phyloP scores from a whole-genome alignment of 306 rosid species.

The barrel medic (Medicago truncatula) region DNA sequence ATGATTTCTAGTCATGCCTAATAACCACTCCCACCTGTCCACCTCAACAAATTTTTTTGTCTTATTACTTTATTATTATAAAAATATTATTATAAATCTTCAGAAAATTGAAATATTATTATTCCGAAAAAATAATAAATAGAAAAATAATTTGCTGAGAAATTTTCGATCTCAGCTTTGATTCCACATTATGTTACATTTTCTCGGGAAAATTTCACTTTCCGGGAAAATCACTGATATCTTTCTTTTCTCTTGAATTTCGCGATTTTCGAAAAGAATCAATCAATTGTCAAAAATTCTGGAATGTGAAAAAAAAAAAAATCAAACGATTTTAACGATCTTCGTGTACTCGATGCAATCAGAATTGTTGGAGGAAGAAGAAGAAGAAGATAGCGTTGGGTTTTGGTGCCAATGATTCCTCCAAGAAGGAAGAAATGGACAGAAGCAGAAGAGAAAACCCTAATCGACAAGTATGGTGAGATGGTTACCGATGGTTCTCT shows the following conservation, averaged over 20 bases:
- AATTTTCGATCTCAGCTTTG: background rate
- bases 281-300: constrained; percentile 14
- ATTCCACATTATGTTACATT: background rate
- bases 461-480: constrained; percentile 85
- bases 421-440: constrained; percentile 98
- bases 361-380: constrained; percentile 24
- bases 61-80: no score
- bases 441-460: constrained; percentile 92
- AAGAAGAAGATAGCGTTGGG: constrained; percentile 15
- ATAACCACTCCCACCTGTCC: background rate
- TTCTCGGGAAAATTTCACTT: constrained; percentile 32
- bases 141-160: background rate
- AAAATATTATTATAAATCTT: no score
- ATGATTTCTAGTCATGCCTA: background rate
- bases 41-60: background rate
- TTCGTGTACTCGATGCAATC: constrained; percentile 50
- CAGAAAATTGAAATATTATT: no score
- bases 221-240: constrained; percentile 33
- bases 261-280: background rate
- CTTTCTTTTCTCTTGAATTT: background rate
- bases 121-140: background rate
- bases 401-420: constrained; percentile 58
- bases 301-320: constrained; percentile 6
- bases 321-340: constrained; percentile 26
- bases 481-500: constrained; percentile 85